phyloP scores from a whole-genome alignment of 2,329 filamentous ascomycete genomes.

The Coniochaeta sp. region DNA sequence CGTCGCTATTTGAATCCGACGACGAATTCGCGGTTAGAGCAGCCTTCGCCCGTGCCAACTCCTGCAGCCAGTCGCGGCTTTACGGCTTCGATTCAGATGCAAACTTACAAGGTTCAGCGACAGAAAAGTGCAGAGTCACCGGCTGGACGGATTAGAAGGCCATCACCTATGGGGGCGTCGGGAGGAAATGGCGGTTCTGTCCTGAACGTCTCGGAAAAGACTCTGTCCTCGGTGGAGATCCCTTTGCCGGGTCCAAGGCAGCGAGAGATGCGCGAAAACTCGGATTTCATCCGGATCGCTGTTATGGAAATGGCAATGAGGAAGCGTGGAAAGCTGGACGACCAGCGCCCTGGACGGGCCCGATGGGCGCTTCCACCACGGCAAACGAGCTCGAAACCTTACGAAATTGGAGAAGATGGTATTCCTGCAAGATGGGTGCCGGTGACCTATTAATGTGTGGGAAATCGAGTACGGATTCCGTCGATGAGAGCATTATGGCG shows the following conservation, averaged over 20 bases:
- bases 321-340: conserved; percentile 57
- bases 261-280: conserved; percentile 62
- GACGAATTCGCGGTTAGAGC: conserved; percentile 39
- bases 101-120: conserved; percentile 57
- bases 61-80: conserved; percentile 29
- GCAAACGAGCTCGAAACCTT: conserved; percentile 43
- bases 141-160: conserved; percentile 17
- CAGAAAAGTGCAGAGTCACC: conserved; percentile 29
- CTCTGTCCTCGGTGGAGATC: conserved; percentile 14
- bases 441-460: conserved; percentile 9
- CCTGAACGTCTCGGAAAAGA: neutral
- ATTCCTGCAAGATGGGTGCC: conserved; percentile 54
- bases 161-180: conserved; percentile 18
- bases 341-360: conserved; percentile 59
- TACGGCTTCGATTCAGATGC: conserved; percentile 65
- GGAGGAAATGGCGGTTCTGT: conserved; percentile 9
- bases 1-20: conserved; percentile 63
- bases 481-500: neutral
- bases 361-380: conserved; percentile 62
- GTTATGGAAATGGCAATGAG: conserved; percentile 70
- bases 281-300: conserved; percentile 63
- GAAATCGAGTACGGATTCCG: neutral
- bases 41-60: conserved; percentile 15
- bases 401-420: conserved; percentile 50
- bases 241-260: conserved; percentile 43